Evolutionary conservation across 495 filamentous ascomycete genomes (phyloP).

Genomic region (Bryoglossum gracile): DNA sequence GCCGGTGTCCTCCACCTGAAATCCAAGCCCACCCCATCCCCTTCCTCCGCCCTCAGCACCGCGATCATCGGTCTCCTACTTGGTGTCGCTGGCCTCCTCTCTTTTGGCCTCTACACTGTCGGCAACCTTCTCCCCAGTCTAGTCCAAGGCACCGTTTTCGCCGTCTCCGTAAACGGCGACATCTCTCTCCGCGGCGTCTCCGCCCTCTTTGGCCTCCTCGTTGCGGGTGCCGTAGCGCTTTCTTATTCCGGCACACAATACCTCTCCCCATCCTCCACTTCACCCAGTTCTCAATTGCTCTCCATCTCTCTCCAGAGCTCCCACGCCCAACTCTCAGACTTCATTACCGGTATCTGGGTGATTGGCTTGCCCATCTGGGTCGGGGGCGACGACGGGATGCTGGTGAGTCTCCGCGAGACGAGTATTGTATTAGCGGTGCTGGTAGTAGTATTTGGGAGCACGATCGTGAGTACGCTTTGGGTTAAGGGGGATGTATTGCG

Average conservation of each 20-base stretch:
- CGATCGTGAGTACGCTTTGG: constrained; percentile 3
- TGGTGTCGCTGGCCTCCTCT: constrained; percentile 9
- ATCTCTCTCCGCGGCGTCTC: constrained; percentile 4
- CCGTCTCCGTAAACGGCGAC: neutral
- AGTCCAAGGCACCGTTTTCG: neutral
- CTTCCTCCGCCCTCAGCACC: neutral
- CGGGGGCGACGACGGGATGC: neutral
- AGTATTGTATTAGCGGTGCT: constrained; percentile 16
- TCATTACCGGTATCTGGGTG: constrained; percentile 15
- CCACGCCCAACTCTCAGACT: neutral
- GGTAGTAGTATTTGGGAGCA: constrained; percentile 8
- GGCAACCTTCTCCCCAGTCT: neutral
- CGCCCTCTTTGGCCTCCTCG: constrained; percentile 10
- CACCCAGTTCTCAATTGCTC: neutral
- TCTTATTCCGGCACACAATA: neutral
- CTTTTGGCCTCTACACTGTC: constrained; percentile 13
- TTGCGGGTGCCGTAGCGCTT: constrained; percentile 7
- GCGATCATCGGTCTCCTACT: constrained; percentile 6
- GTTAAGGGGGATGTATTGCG: constrained; percentile 3
- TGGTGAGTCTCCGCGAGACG: constrained; percentile 8
- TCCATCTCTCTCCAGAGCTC: neutral
- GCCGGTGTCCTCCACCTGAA: constrained; percentile 1
- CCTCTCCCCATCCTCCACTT: neutral
- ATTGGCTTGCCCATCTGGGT: constrained; percentile 13
- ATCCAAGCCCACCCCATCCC: neutral